Evolutionary conservation across 2,329 filamentous ascomycete genomes (phyloP), one percentile per base, ranked within the genome.

Genomic region (Dactylellina parvicollis): DNA sequence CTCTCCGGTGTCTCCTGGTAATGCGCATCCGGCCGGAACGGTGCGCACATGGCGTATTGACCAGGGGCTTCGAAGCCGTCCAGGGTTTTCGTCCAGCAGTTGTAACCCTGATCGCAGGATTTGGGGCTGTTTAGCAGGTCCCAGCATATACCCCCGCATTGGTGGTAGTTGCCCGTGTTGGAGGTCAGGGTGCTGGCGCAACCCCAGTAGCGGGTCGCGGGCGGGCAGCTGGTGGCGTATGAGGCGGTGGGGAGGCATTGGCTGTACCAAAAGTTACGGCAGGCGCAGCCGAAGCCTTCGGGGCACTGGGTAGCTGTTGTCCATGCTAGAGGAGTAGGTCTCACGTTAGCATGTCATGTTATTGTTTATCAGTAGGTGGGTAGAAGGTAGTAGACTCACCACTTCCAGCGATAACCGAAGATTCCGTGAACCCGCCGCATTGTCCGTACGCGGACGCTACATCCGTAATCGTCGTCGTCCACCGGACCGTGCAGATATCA

Each of bases 181-280:
- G 30, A 14, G 9, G 56, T 62, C 0, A 69, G 44, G n/a, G 56
- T 62, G 30, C 22, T 42, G n/a, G 66, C 47, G 36, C 66, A 71
- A 16, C 56, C 66, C 64, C 64, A 69, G 38, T 71, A 62, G n/a
- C 47, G 47, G 16, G 30, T 71, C 10, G 47, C 66, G 1, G 66
- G 55, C 3, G 57, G 66, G 30, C 56, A 71, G 10, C 22, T 38
- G 18, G 47, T 49, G 20, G 56, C 26, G 56, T 62, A 61, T n/a
- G 66, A 61, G 14, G 30, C 38, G n/a, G 66, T 71, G 14, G 66
- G 66, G 12, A 71, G 56, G 20, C 66, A 71, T 40, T 71, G 66
- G 40, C 56, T 62, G 49, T 71, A 71, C 56, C 57, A 71, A 38
- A 71, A 62, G 28, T 71, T 71, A 28, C 56, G 66, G 49, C 66